Percentiles rank a stretch among this genome's conserved stretches.
Evolutionary conservation across 192 early-diverging fungal genomes (phyloP).

Genomic region (Backusella australiensis): DNA sequence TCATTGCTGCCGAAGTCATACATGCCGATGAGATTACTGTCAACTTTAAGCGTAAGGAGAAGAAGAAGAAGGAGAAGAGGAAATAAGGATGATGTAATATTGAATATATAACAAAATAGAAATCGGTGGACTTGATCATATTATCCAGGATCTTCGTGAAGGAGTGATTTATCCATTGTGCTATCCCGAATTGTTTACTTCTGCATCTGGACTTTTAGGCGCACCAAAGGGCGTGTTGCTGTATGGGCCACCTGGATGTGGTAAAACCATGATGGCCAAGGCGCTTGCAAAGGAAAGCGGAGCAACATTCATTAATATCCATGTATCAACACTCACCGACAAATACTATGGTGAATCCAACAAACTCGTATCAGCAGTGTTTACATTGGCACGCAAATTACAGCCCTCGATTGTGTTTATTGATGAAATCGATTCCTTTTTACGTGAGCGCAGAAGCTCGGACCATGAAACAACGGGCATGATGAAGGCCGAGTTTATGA

Average conservation of each 20-base stretch:
- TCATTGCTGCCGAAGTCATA: conserved; percentile 92
- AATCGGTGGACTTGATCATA: conserved; percentile 94
- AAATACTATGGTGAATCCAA: conserved; percentile 99
- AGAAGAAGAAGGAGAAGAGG: not conserved
- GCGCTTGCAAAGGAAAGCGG: conserved; percentile 94
- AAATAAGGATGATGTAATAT: not conserved
- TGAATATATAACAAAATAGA: conserved; percentile 39
- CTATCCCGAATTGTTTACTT: conserved; percentile 88
- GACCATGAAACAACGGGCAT: conserved; percentile 97
- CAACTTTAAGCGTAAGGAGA: conserved; percentile 67
- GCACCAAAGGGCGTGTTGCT: conserved; percentile 92
- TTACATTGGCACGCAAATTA: conserved; percentile 91
- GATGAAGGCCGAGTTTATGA: conserved; percentile 99
- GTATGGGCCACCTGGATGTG: conserved; percentile 93
- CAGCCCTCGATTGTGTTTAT: conserved; percentile 97
- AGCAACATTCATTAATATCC: conserved; percentile 97
- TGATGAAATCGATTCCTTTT: conserved; percentile 98
- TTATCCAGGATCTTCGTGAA: conserved; percentile 88
- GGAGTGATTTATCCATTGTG: conserved; percentile 94
- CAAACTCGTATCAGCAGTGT: conserved; percentile 88
- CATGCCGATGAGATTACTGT: conserved; percentile 88
- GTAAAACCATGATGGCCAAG: conserved; percentile 98
- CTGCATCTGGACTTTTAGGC: conserved; percentile 80
- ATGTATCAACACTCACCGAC: conserved; percentile 95
- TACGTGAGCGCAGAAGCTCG: conserved; percentile 81